phyloP scores from a whole-genome alignment of 2,329 filamentous ascomycete genomes.

The Xylariaceae sp. region DNA sequence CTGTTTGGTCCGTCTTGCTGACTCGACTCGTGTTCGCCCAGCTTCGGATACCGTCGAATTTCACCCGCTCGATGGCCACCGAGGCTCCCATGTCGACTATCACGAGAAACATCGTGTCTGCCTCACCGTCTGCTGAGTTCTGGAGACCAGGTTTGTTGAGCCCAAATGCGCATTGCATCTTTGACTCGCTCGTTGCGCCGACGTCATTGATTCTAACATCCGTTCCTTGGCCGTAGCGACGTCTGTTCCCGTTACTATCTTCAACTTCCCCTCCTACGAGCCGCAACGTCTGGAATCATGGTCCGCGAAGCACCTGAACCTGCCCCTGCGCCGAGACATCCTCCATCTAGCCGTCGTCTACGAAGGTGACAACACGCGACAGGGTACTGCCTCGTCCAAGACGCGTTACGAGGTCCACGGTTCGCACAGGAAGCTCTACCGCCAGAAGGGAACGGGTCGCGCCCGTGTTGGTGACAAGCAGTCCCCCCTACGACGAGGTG shows the following conservation, averaged over 20 bases:
- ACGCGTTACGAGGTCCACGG: constrained; percentile 79
- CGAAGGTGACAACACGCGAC: constrained; percentile 83
- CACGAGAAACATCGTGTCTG: constrained; percentile 35
- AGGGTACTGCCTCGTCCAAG: constrained; percentile 80
- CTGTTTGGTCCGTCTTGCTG: neutral
- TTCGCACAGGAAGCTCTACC: constrained; percentile 72
- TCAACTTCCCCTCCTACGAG: constrained; percentile 85
- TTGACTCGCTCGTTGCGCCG: neutral
- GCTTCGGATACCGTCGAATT: constrained; percentile 32
- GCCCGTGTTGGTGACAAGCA: constrained; percentile 78
- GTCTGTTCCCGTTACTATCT: constrained; percentile 76
- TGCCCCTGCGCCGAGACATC: constrained; percentile 85
- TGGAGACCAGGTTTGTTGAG: constrained; percentile 43
- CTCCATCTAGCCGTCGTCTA: constrained; percentile 88
- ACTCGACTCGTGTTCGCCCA: constrained; percentile 11
- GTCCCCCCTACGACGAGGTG: constrained; percentile 75
- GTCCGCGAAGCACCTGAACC: constrained; percentile 73
- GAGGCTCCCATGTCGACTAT: constrained; percentile 39
- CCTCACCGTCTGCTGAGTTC: constrained; percentile 29
- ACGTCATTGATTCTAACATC: constrained; percentile 9
- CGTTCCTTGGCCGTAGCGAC: constrained; percentile 38
- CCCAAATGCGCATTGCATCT: neutral
- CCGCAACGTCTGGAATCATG: constrained; percentile 73
- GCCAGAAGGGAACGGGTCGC: constrained; percentile 79
- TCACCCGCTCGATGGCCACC: constrained; percentile 54